Evolutionary conservation across 257 asterid genomes (phyloP), one percentile per base, ranked within the genome.

Genomic region (Scutellaria galericulata): DNA sequence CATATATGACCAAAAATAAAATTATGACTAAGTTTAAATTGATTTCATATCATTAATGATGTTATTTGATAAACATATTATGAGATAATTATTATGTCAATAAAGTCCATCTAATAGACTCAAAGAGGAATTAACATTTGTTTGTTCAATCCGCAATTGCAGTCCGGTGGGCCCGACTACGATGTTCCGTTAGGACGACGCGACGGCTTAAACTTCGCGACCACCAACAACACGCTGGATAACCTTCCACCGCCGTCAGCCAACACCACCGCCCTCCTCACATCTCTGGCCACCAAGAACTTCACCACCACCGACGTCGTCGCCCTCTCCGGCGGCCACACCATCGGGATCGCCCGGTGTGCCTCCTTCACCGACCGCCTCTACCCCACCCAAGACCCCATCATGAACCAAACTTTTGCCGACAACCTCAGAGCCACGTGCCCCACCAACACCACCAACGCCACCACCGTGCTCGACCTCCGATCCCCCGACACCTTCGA

Each of bases 241-340:
- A 87, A 86, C 83, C 88, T 87, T 6, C 92, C 90, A 0, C 78
- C 88, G 9, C 90, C 96, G 1, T 48, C 86, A 2, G 63, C 73
- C 88, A 87, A 84, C 82, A 75, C 95, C 70, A 77, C 83, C 67
- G 24, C 66, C 20, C 77, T 86, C 66, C 82, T 90, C 18, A 27
- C 68, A 12, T 77, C 84, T 10, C 84, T 90, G 1, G 83, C 86
- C 3, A 56, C 83, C n/a, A 83, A 83, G 66, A 76, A 78, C 83
- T 79, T 87, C 70, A 74, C 80, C 2, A 71, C 88, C 20, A 83
- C 86, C 54, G 96, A 87, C 51, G 86, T 85, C 2, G 92, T 90
- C 48, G 82, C 97, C 1, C 96, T 90, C 59, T 88, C 93, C 11
- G 97, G 96, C 27, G 96, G 87, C 68, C 97, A 90, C 90, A 90